Evolutionary conservation across 1,139 yeast genomes (phyloP).

Genomic region (Suhomyces bolitotheri): DNA sequence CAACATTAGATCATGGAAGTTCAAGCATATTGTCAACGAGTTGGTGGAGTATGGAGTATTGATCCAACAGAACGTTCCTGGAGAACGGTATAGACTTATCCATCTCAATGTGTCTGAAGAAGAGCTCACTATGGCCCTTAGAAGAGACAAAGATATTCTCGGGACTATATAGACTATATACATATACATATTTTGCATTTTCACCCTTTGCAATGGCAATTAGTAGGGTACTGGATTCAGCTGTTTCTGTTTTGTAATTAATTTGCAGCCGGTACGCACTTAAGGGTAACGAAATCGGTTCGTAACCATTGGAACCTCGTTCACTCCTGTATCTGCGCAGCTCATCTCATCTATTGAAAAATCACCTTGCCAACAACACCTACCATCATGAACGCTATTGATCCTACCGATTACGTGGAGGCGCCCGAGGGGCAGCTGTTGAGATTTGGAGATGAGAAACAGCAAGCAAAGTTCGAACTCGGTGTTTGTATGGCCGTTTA

Average conservation of each 20-base stretch:
- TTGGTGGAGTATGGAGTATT: slow-evolving; percentile 78
- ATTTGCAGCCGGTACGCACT: too few relatives aligned
- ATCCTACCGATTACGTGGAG: slow-evolving; percentile 49
- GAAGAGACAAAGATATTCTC: slow-evolving; percentile 46
- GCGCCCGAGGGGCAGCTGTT: slow-evolving; percentile 43
- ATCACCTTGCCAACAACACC: not conserved
- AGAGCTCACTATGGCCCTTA: slow-evolving; percentile 61
- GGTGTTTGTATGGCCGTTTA: slow-evolving; percentile 89
- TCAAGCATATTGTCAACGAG: slow-evolving; percentile 59
- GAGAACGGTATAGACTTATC: slow-evolving; percentile 66
- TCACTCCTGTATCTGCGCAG: not conserved
- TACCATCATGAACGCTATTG: slow-evolving; percentile 32
- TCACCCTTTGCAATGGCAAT: too few relatives aligned
- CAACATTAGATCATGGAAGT: slow-evolving; percentile 43
- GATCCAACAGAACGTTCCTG: slow-evolving; percentile 61
- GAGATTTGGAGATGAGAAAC: slow-evolving; percentile 58
- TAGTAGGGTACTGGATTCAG: too few relatives aligned
- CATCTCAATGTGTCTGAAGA: slow-evolving; percentile 70
- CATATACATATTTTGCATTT: not conserved
- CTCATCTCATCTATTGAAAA: slow-evolving; percentile 9
- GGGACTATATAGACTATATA: slow-evolving; percentile 8
- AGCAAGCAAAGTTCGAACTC: slow-evolving; percentile 85
- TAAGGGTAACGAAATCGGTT: too few relatives aligned
- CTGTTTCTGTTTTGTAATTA: too few relatives aligned
- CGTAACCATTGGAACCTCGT: too few relatives aligned